Evolutionary conservation across 805 yeast species (phyloP).

Genomic region (Kodamaea neixiangensis): DNA sequence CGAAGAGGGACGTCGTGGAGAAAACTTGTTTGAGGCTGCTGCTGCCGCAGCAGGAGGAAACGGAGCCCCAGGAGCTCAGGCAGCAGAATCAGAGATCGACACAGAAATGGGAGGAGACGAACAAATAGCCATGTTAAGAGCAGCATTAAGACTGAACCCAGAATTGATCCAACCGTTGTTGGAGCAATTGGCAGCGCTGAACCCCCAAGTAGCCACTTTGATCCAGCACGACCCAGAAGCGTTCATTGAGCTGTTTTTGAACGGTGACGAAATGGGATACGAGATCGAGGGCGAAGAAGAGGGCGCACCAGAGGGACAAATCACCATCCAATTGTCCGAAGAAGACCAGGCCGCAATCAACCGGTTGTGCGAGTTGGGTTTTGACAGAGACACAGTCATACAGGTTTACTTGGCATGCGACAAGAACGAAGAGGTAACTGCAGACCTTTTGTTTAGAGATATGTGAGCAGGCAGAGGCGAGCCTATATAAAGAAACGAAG

Average conservation of each 20-base stretch:
- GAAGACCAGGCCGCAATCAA: slow-evolving; percentile 89
- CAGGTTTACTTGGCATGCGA: slow-evolving; percentile 98
- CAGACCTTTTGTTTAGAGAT: slow-evolving; percentile 76
- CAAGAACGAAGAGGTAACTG: slow-evolving; percentile 95
- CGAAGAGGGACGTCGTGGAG: slow-evolving; percentile 33
- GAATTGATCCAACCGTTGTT: slow-evolving; percentile 82
- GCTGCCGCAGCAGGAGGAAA: slow-evolving; percentile 31
- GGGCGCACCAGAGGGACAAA: slow-evolving; percentile 32
- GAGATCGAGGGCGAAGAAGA: slow-evolving; percentile 38
- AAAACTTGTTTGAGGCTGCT: slow-evolving; percentile 58
- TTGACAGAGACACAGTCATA: slow-evolving; percentile 81
- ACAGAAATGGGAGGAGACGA: slow-evolving; percentile 37
- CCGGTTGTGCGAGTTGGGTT: slow-evolving; percentile 90
- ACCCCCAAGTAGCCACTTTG: slow-evolving; percentile 82
- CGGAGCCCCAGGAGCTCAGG: slow-evolving; percentile 20
- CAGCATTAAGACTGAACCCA: slow-evolving; percentile 81
- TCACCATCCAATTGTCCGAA: slow-evolving; percentile 65
- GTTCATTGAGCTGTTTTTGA: slow-evolving; percentile 70
- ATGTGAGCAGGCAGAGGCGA: slow-evolving; percentile 20
- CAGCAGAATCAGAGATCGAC: slow-evolving; percentile 24
- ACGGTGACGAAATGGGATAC: slow-evolving; percentile 50
- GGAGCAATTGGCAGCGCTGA: slow-evolving; percentile 75
- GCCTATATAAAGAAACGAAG: neutral
- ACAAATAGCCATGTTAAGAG: slow-evolving; percentile 61
- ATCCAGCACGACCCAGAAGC: slow-evolving; percentile 89